Evolutionary conservation across 2,329 filamentous ascomycete genomes (phyloP), one percentile per base, ranked within the genome.

Genomic region (Fonsecaea nubica): DNA sequence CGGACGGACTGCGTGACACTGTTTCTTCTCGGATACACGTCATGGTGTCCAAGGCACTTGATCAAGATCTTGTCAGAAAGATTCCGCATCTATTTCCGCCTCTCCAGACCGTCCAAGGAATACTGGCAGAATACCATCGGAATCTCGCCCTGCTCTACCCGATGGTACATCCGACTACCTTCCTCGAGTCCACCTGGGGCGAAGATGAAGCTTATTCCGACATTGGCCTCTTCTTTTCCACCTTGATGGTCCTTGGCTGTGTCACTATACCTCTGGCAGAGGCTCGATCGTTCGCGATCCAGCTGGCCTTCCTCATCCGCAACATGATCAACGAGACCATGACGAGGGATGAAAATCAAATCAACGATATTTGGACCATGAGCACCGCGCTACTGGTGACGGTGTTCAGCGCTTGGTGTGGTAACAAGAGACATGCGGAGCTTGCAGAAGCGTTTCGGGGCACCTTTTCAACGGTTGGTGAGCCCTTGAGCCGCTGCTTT

Each of bases 341-440:
- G 36, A 36, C 33, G 1, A 40, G 40, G 56, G 36, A 42, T 21
- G 56, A 40, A 30, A n/a, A 30, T 32, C 21, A 32, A 13, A 36
- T 45, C 13, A 36, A 36, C 8, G 56, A 58, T 58, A 36, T 58
- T 12, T 58, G 56, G 56, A 58, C 40, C 25, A 40, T 58, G 33
- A 58, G 56, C 9, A 35, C 56, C 12, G 25, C 40, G 33, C 30
- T 58, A 15, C 3, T 42, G 13, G 33, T 58, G 8, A 58, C 56
- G 35, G 56, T 58, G n/a, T 21, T 45, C 4, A 32, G 56, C 35
- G 56, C 56, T 2, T 58, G 56, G 56, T 58, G 30, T n/a, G 56
- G 56, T 4, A 42, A 38, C 21, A 42, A 42, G 32, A 25, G 35
- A 45, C 56, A 58, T 8, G 36, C 35, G 40, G 56, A 58, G 33